phyloP scores from a whole-genome alignment of 768 basidiomycete genomes.

The Lepiota brunneoincarnata region DNA sequence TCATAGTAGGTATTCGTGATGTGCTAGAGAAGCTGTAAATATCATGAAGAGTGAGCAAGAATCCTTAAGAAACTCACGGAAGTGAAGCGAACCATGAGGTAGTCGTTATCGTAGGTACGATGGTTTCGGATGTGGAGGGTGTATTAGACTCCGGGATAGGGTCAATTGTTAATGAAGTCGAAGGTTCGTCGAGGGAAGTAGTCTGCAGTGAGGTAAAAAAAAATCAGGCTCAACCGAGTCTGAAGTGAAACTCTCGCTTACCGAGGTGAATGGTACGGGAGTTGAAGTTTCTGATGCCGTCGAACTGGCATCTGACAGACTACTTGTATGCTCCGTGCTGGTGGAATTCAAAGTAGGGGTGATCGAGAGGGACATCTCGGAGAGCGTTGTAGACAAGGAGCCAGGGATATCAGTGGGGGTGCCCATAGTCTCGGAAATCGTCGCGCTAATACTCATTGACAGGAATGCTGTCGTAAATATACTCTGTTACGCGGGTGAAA shows the following conservation, averaged over 20 bases:
- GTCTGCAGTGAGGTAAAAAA: conserved; percentile 1
- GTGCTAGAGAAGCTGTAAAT: neutral
- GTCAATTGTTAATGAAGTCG: neutral
- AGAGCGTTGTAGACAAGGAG: neutral
- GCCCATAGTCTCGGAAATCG: neutral
- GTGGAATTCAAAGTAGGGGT: neutral
- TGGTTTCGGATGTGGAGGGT: neutral
- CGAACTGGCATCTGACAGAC: neutral
- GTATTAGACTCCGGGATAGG: neutral
- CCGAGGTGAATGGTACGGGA: neutral
- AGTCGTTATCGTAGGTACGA: neutral
- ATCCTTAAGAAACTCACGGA: neutral
- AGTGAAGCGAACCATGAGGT: neutral
- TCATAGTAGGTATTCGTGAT: neutral
- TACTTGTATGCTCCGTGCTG: too few relatives aligned
- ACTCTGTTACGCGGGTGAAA: neutral
- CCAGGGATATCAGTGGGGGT: too few relatives aligned
- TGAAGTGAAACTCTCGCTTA: too few relatives aligned
- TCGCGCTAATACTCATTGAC: neutral
- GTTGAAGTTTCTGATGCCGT: neutral
- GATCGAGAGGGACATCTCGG: neutral
- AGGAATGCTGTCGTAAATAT: neutral
- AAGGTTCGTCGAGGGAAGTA: neutral
- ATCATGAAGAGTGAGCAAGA: neutral
- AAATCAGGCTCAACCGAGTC: too few relatives aligned